Evolutionary conservation across 371 early-diverging fungal genomes (phyloP), one percentile per base, ranked within the genome.

Genomic region (Rhizopus sp.): DNA sequence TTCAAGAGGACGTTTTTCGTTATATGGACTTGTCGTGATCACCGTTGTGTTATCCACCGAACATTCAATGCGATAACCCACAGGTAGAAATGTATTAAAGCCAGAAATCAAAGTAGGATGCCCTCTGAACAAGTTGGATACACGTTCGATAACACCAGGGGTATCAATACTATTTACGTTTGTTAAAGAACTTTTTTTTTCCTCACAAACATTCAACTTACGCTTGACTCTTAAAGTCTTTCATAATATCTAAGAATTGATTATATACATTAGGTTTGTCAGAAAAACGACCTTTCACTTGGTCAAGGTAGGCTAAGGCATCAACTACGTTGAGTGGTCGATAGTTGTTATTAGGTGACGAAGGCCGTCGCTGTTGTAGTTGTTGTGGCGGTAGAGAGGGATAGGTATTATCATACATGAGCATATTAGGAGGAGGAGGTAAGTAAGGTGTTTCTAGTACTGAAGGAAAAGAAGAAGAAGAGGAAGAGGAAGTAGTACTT

Each of bases 21-120:
- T 41, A 57, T 13, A 17, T 48, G n/a, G 5, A 55, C 29, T 42
- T 38, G 55, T 56, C 4, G 58, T 44, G 4, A 49, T 46, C 5
- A 55, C 52, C 15, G 64, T 55, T 23, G 51, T 42, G 12, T 41
- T 33, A 59, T 93, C 89, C 29, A 80, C 74, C 2, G 87, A 86
- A 55, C 93, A 88, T 63, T 95, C 97, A 53, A 99, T 95, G 51
- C 89, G 87, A 68, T 95, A 98, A 4, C 98, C 98, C 7, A 94
- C 91, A 12, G 99, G 99, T 53, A 99, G 72, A 72, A 99, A 99
- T 3, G 99, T 97, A 78, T 99, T 99, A 81, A 99, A 99, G 17
- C 97, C 99, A 57, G 87, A 91, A 37, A 99, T 95, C 35, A 99
- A 83, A 31, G 84, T 64, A 29, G 97, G 93, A 59, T 98, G 95